Base-by-base conservation (phyloP, 208 protist genomes). In the Trypanosoma cruzi region DNA sequence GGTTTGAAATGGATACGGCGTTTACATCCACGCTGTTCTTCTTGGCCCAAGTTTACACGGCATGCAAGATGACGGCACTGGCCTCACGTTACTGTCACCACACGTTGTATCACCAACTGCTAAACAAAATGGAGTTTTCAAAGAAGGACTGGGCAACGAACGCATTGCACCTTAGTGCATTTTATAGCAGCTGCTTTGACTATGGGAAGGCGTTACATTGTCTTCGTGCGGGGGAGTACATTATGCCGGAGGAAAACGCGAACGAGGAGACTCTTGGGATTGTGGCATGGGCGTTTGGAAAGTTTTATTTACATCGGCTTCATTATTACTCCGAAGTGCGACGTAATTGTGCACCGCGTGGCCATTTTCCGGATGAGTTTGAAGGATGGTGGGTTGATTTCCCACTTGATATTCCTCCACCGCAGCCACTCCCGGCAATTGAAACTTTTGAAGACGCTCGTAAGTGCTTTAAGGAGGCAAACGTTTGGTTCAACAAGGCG, bases 11-110 rank as follows among this genome's bases (percentile, higher is more conserved):
- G 83, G 89, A 95, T 64, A 79, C 58, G 40, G 65, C 71, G 4
- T 90, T 85, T 80, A 95, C 85, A 28, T 77, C 77, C 4, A 96
- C 89, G 24, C 65, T 94, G 18, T 97, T 96, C 77, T 97, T 92
- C 49, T 68, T 97, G 32, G 92, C 92, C 13, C 94, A 98, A 67
- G 79, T 93, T 64, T 84, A 88, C 64, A 80, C 86, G 0, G 50
- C 73, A 18, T 68, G 76, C 66, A 65, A 83, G 42, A 74, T 92
- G 59, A 54, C 80, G 48, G 61, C 64, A 20, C 48, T 80, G 31
- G 85, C 90, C 49, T 84, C 86, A 8, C 71, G 82, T 36, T 96
- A 95, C 77, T 97, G 92, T 65, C 89, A 94, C 62, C 75, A 86
- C 20, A 97, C 94, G 11, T 72, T 98, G 68, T 86, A 95, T 70